phyloP scores from a whole-genome alignment of 2,329 filamentous ascomycete species.

The Colletotrichum lindemuthianum region DNA sequence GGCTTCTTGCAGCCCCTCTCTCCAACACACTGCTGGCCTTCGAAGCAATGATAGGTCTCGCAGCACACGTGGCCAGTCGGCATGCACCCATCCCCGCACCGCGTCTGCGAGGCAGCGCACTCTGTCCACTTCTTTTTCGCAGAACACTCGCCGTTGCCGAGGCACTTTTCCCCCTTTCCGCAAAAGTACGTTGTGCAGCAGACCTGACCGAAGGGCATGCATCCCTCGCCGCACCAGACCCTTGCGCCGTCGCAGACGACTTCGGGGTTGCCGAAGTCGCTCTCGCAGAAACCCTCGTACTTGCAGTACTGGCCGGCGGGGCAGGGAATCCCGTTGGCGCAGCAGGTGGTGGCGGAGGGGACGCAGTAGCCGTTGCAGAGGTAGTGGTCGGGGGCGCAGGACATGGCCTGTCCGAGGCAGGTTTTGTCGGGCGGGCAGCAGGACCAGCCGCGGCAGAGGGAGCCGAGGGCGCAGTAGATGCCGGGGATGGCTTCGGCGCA shows the following conservation, averaged over 20 bases:
- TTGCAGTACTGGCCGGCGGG: slow-evolving; percentile 44
- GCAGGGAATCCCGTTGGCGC: slow-evolving; percentile 43
- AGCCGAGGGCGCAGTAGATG: too few relatives aligned
- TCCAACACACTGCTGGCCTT: slow-evolving; percentile 30
- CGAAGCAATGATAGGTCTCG: slow-evolving; percentile 36
- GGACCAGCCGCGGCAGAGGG: not conserved
- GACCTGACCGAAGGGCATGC: slow-evolving; percentile 42
- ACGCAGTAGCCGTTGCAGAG: slow-evolving; percentile 47
- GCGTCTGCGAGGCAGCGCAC: slow-evolving; percentile 30
- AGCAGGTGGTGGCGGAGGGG: slow-evolving; percentile 43
- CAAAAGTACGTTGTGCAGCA: slow-evolving; percentile 41
- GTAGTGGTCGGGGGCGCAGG: slow-evolving; percentile 39
- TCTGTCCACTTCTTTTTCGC: not conserved
- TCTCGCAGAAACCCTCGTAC: slow-evolving; percentile 38
- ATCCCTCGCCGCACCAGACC: slow-evolving; percentile 39
- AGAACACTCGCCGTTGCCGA: slow-evolving; percentile 7
- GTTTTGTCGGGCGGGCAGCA: not conserved
- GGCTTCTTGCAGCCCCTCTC: slow-evolving; percentile 12
- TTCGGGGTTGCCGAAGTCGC: slow-evolving; percentile 33
- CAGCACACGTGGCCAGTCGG: slow-evolving; percentile 43
- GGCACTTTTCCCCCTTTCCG: slow-evolving; percentile 34
- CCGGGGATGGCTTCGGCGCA: too few relatives aligned
- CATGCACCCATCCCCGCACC: slow-evolving; percentile 43
- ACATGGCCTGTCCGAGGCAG: not conserved
- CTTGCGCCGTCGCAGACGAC: slow-evolving; percentile 35